These are phyloP conservation scores for Huntiella omanensis DNA, from an alignment of 2,329 filamentous ascomycete species.

Conservation along the genomic window DNA sequence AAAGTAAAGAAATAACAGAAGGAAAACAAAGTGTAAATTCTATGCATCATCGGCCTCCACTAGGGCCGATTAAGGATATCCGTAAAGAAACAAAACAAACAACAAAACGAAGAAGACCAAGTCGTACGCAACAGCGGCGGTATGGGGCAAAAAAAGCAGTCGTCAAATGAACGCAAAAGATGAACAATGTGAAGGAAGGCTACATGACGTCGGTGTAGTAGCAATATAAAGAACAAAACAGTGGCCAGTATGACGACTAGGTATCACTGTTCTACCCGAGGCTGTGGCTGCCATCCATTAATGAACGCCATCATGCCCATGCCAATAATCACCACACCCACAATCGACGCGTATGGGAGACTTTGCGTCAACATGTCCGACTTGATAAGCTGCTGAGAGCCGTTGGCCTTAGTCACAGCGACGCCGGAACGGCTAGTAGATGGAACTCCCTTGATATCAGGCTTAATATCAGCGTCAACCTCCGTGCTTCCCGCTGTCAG, in stretches of 20 bases:
- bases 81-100: constrained; percentile 2
- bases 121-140: background rate
- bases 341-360: constrained; percentile 62
- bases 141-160: too few species aligned
- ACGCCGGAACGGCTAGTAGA: background rate
- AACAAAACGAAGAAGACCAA: constrained; percentile 1
- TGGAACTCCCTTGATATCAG: constrained; percentile 23
- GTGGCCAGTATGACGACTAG: background rate
- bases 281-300: constrained; percentile 53
- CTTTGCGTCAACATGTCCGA: constrained; percentile 24
- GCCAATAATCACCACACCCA: constrained; percentile 63
- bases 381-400: constrained; percentile 5
- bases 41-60: background rate
- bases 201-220: background rate
- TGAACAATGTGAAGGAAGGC: background rate
- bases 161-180: background rate
- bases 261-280: constrained; percentile 14
- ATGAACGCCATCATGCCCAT: constrained; percentile 75
- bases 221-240: background rate
- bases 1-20: background rate
- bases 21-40: background rate
- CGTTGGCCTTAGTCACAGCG: background rate
- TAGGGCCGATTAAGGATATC: background rate
- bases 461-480: constrained; percentile 21
- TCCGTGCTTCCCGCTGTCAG: background rate